A percentile compares a stretch with the other conserved stretches of the same genome.
phyloP scores from a whole-genome alignment of 306 rosid species.

The Luffa acutangula region DNA sequence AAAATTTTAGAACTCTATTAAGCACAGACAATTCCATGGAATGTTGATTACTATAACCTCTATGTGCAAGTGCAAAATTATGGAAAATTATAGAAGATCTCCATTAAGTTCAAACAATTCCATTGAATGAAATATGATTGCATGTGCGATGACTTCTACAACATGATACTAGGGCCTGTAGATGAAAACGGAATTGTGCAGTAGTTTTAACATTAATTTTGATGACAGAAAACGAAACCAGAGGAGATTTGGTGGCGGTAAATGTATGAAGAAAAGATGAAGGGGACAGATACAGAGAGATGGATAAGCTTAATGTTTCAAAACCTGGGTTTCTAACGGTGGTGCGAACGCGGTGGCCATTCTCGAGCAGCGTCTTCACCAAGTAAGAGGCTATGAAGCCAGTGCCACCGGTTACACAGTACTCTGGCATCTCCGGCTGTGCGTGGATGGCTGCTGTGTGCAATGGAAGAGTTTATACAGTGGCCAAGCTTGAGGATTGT shows the following conservation, averaged over 20 bases:
- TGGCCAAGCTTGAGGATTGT: neutral
- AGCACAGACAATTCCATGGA: neutral
- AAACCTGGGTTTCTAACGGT: slow-evolving; percentile 75
- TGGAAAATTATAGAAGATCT: neutral
- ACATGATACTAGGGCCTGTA: neutral
- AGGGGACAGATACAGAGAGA: neutral
- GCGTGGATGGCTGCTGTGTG: neutral
- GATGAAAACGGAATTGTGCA: neutral
- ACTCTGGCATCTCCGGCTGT: slow-evolving; percentile 44
- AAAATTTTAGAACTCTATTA: neutral
- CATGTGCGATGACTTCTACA: neutral
- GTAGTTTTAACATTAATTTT: neutral
- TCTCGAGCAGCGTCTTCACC: slow-evolving; percentile 52
- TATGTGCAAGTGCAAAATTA: neutral
- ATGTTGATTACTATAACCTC: neutral
- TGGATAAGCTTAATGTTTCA: neutral
- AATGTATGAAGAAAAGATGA: neutral
- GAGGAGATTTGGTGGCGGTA: neutral
- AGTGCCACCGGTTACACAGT: slow-evolving; percentile 76
- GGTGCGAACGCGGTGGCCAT: slow-evolving; percentile 53
- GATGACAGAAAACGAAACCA: neutral
- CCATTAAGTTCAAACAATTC: neutral
- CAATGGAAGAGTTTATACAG: neutral
- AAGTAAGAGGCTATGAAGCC: slow-evolving; percentile 69
- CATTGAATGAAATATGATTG: neutral